A percentile compares a stretch with the other conserved stretches of the same genome.
These are phyloP conservation scores for Cinnamomum chago DNA, from an alignment of 164 flowering plant genomes.

Conservation along the genomic window DNA sequence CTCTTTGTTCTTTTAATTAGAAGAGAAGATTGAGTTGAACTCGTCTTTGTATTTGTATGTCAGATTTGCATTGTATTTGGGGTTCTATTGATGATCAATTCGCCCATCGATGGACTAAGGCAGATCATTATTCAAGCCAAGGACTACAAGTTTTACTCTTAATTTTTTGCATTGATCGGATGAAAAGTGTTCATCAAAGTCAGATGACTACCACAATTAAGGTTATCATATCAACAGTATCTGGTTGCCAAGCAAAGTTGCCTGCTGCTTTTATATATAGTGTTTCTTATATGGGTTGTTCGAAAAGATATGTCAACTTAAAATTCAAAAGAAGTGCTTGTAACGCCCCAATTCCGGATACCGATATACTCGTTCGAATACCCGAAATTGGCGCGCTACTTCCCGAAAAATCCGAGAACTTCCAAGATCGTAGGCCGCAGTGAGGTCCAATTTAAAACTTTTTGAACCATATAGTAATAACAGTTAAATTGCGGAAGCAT, in stretches of 20 bases:
- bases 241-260: background rate
- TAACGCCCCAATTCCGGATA: too few relatives aligned
- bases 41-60: background rate
- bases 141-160: constrained; percentile 11
- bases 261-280: too few relatives aligned
- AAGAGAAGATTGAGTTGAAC: background rate
- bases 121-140: constrained; percentile 7
- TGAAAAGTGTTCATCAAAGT: background rate
- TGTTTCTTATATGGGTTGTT: too few relatives aligned
- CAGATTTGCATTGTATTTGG: constrained; percentile 15
- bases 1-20: background rate
- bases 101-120: constrained; percentile 12
- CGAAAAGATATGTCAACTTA: too few relatives aligned
- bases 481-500: too few relatives aligned
- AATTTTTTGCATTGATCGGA: background rate
- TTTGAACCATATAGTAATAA: too few relatives aligned
- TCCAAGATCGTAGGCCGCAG: too few relatives aligned
- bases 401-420: too few relatives aligned
- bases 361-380: too few relatives aligned
- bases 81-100: constrained; percentile 3
- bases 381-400: too few relatives aligned
- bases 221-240: background rate
- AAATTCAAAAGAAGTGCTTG: too few relatives aligned
- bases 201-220: background rate
- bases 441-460: too few relatives aligned